Percentiles rank a stretch among this genome's conserved stretches.
Conservation (phyloP, 495 filamentous ascomycete genomes). For the Neurospora hispaniola region DNA sequence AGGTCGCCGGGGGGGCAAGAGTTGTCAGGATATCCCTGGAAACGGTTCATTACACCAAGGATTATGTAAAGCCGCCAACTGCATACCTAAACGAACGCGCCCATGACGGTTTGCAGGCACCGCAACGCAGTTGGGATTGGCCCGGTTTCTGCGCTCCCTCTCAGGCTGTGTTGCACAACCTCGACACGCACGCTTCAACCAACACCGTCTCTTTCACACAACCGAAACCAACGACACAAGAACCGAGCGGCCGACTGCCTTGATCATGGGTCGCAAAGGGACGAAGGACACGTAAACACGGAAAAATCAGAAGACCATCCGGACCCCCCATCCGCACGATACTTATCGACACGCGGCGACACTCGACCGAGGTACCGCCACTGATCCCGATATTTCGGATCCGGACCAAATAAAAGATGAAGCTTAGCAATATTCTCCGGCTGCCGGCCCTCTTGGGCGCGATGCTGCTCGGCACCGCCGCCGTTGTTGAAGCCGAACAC, state of each 20-base stretch:
- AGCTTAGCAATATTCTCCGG: conserved; percentile 22
- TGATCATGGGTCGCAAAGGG: neutral
- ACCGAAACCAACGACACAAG: neutral
- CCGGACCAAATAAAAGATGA: conserved; percentile 20
- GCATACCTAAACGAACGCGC: neutral
- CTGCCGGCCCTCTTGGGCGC: conserved; percentile 34
- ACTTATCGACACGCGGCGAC: neutral
- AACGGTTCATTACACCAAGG: neutral
- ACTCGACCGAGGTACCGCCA: neutral
- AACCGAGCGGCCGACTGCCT: neutral
- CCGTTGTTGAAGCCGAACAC: conserved; percentile 55
- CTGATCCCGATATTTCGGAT: neutral
- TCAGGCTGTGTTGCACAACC: neutral
- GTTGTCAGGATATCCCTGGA: neutral
- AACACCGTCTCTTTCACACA: neutral
- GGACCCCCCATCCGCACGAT: neutral
- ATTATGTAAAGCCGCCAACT: neutral
- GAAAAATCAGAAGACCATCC: neutral
- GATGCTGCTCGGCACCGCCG: conserved; percentile 31
- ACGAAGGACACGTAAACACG: neutral
- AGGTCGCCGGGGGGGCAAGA: neutral
- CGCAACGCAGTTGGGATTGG: neutral
- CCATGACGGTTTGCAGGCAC: neutral
- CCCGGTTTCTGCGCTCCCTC: neutral
- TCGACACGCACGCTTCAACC: neutral